Conservation (phyloP, 805 yeast species). For the Yarrowia osloensis region DNA sequence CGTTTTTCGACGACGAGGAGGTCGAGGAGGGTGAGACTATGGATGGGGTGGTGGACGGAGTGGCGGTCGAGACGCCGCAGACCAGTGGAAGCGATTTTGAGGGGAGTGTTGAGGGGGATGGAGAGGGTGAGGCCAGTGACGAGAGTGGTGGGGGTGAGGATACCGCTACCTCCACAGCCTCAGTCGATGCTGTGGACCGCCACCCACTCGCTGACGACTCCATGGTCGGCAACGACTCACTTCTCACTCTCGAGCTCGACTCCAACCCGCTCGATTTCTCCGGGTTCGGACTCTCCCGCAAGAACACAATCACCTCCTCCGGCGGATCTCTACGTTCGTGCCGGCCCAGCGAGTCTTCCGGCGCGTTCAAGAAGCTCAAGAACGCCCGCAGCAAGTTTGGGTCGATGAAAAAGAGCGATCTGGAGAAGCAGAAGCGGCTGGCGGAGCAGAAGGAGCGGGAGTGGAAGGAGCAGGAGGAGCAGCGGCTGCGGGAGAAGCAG, state of each 20-base stretch:
- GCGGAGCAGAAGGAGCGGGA: conserved; percentile 3
- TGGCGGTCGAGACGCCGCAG: background rate
- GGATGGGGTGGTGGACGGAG: background rate
- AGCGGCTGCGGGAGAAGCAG: background rate
- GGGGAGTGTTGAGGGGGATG: background rate
- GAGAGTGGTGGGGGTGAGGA: no score
- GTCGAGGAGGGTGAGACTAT: conserved; percentile 4
- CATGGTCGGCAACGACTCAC: background rate
- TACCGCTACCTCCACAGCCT: background rate
- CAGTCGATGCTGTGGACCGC: no score
- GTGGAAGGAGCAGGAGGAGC: background rate
- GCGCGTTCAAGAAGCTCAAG: conserved; percentile 24
- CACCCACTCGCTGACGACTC: background rate
- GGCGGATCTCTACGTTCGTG: background rate
- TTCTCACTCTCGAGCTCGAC: background rate
- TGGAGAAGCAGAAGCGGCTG: conserved; percentile 7
- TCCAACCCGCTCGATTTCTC: conserved; percentile 12
- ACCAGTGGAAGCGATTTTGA: background rate
- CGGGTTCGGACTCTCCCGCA: background rate
- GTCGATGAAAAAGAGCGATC: conserved; percentile 1
- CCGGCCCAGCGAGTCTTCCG: conserved; percentile 25
- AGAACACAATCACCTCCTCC: conserved; percentile 29
- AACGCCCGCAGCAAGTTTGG: conserved; percentile 22
- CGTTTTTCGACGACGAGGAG: conserved; percentile 13
- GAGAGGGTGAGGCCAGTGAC: background rate